phyloP scores from a whole-genome alignment of 1,284 basidiomycete genomes.

The Leccinum subspadiceum region DNA sequence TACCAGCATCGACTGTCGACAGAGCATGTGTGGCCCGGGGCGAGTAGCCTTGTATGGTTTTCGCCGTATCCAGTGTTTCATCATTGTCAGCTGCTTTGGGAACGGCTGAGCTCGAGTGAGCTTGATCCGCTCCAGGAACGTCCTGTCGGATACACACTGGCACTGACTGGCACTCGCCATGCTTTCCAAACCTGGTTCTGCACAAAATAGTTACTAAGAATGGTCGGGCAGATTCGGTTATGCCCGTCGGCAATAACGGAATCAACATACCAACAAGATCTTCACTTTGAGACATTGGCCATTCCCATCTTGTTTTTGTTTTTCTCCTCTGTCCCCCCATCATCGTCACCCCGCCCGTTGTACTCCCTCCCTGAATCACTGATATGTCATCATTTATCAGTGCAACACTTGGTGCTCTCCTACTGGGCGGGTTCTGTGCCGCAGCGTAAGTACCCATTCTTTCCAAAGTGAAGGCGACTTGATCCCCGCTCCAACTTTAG shows the following conservation, averaged over 20 bases:
- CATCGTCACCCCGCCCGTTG: neutral
- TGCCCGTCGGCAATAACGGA: neutral
- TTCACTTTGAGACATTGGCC: conserved; percentile 2
- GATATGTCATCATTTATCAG: conserved; percentile 12
- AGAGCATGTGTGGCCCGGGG: neutral
- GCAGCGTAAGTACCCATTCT: conserved; percentile 29
- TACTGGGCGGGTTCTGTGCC: conserved; percentile 43
- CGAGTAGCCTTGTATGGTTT: neutral
- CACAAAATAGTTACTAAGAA: neutral
- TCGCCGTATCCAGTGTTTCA: neutral
- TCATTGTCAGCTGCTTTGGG: neutral
- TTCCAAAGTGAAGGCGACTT: neutral
- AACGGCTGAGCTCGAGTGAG: neutral
- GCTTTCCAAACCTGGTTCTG: neutral
- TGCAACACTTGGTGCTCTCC: conserved; percentile 42
- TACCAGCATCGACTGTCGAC: neutral
- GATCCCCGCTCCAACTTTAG: conserved; percentile 23
- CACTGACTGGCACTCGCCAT: neutral
- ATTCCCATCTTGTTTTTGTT: neutral
- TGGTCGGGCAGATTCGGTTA: neutral
- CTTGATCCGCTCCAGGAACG: neutral
- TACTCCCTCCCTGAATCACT: neutral
- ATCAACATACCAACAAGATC: neutral
- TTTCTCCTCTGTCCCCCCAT: neutral
- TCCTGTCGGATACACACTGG: too few relatives aligned